These are phyloP conservation scores for Cystofilobasidium ferigula DNA, from an alignment of 768 basidiomycete species.

Conservation along the genomic window DNA sequence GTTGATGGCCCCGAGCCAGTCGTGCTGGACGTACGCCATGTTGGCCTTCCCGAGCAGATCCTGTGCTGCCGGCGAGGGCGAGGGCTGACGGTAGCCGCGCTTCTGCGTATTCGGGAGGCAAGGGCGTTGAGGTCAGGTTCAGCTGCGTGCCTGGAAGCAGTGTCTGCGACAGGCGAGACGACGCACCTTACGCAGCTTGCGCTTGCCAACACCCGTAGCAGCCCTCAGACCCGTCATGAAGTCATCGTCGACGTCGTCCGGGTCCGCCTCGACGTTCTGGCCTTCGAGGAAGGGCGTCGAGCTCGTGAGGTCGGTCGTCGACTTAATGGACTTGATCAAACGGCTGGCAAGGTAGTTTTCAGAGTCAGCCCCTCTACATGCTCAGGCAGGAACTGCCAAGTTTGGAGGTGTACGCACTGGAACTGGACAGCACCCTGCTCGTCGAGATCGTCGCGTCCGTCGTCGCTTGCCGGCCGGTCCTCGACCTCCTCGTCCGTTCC, in stretches of 20 bases:
- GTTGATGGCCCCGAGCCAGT: slow-evolving; percentile 57
- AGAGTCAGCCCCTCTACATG: background rate
- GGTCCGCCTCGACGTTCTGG: slow-evolving; percentile 51
- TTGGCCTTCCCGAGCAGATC: slow-evolving; percentile 71
- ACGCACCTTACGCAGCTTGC: background rate
- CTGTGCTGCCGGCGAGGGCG: slow-evolving; percentile 38
- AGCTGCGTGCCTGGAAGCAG: slow-evolving; percentile 11
- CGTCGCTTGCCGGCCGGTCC: background rate
- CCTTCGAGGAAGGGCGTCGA: slow-evolving; percentile 44
- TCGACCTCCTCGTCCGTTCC: slow-evolving; percentile 1
- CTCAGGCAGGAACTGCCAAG: background rate
- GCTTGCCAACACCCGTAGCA: slow-evolving; percentile 21
- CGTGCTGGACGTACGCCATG: slow-evolving; percentile 64
- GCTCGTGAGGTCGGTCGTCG: slow-evolving; percentile 43
- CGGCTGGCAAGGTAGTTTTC: slow-evolving; percentile 43
- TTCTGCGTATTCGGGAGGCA: slow-evolving; percentile 27
- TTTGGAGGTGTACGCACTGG: background rate
- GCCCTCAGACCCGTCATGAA: slow-evolving; percentile 15
- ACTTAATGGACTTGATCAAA: slow-evolving; percentile 55
- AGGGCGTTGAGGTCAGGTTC: background rate
- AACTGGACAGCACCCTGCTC: background rate
- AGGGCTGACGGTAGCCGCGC: slow-evolving; percentile 28
- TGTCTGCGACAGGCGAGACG: background rate
- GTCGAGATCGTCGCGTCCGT: background rate
- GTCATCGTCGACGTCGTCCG: slow-evolving; percentile 27